Evolutionary conservation across 2,329 filamentous ascomycete species (phyloP).

Genomic region (Akanthomyces muscarius): DNA sequence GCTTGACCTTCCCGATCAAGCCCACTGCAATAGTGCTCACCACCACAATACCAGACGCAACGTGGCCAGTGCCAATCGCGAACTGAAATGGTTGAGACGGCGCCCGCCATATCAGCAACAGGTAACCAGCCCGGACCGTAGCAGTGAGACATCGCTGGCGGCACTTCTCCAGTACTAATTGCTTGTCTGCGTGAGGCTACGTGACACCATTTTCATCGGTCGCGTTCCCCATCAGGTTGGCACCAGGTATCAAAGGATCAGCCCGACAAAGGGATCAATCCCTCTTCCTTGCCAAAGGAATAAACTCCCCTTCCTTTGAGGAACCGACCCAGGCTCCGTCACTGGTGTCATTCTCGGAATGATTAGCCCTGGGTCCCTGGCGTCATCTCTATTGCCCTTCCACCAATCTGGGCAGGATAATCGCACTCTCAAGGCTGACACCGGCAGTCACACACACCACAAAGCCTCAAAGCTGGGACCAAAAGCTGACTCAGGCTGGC

Average conservation of each 20-base stretch:
- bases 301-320: not conserved
- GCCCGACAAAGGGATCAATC: not conserved
- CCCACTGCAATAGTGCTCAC: not conserved
- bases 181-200: slow-evolving; percentile 9
- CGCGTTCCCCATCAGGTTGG: not conserved
- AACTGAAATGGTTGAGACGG: not conserved
- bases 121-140: not conserved
- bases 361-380: not conserved
- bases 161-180: too few species aligned
- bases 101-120: not conserved
- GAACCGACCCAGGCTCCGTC: not conserved
- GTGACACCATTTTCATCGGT: slow-evolving; percentile 8
- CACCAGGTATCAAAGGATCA: not conserved
- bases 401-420: not conserved
- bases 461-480: not conserved
- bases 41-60: slow-evolving; percentile 9
- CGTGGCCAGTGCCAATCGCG: slow-evolving; percentile 10
- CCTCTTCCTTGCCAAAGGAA: not conserved
- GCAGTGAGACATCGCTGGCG: not conserved
- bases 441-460: slow-evolving; percentile 2
- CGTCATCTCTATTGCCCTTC: slow-evolving; percentile 1
- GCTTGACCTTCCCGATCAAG: slow-evolving; percentile 13
- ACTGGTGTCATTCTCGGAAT: not conserved
- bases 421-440: slow-evolving; percentile 9
- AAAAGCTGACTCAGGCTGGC: slow-evolving; percentile 14